phyloP scores from a whole-genome alignment of 2,329 filamentous ascomycete species.

The Stachybotrys chartarum region DNA sequence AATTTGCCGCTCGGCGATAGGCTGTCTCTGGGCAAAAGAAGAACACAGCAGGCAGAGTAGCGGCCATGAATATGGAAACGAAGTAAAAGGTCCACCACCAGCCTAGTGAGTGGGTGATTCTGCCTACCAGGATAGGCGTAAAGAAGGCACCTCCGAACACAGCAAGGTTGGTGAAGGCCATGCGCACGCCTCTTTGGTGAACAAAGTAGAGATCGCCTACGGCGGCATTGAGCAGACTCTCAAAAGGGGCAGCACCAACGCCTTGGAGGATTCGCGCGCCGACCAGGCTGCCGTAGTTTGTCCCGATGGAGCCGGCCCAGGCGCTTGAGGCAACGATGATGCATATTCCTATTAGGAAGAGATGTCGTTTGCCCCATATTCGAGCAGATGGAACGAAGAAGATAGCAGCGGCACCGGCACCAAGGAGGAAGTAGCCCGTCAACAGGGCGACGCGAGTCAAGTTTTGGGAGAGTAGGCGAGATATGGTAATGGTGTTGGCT shows the following conservation, averaged over 20 bases:
- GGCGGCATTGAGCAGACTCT: conserved; percentile 80
- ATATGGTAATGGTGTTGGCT: conserved; percentile 75
- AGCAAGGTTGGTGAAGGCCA: conserved; percentile 66
- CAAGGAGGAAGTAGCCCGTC: conserved; percentile 82
- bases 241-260: conserved; percentile 79
- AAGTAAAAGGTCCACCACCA: conserved; percentile 89
- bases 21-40: conserved; percentile 83
- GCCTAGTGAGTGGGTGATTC: conserved; percentile 68
- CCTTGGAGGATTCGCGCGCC: conserved; percentile 81
- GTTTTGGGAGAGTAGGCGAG: conserved; percentile 53
- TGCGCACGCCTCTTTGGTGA: conserved; percentile 74
- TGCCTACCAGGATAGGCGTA: conserved; percentile 85
- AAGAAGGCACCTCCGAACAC: conserved; percentile 52
- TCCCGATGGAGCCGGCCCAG: conserved; percentile 68
- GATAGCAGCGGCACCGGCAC: conserved; percentile 73
- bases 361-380: conserved; percentile 87
- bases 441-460: conserved; percentile 76
- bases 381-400: conserved; percentile 82
- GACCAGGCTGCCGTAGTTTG: conserved; percentile 64
- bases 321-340: conserved; percentile 66
- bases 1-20: conserved; percentile 56
- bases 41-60: conserved; percentile 62
- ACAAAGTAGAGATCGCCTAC: conserved; percentile 90
- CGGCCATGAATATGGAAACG: conserved; percentile 73
- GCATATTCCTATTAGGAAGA: conserved; percentile 71